These are phyloP conservation scores for Aspergillus tanneri DNA, from an alignment of 2,329 filamentous ascomycete genomes.

Conservation along the genomic window DNA sequence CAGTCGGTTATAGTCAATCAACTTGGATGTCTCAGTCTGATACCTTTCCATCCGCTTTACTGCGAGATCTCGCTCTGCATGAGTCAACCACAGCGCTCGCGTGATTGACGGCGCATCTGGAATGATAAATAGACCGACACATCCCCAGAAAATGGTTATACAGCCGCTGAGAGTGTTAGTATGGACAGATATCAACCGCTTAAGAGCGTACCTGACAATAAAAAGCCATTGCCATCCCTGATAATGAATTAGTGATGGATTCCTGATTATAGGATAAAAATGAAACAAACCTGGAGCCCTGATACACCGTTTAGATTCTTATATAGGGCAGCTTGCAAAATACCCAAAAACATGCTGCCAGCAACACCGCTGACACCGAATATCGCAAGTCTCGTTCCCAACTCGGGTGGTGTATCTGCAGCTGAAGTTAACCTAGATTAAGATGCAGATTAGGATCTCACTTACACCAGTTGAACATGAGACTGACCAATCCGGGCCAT, in stretches of 20 bases:
- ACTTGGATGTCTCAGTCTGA: constrained; percentile 16
- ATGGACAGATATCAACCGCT: neutral
- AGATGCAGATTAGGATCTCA: neutral
- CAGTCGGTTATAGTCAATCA: constrained; percentile 13
- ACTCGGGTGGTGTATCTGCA: constrained; percentile 13
- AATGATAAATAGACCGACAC: constrained; percentile 19
- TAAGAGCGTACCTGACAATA: neutral
- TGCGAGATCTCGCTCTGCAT: constrained; percentile 13
- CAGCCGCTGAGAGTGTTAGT: constrained; percentile 6
- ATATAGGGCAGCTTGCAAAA: constrained; percentile 20
- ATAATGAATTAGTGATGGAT: neutral
- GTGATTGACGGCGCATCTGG: constrained; percentile 20
- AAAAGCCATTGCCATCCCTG: constrained; percentile 10
- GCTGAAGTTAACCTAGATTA: neutral
- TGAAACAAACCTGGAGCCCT: constrained; percentile 2
- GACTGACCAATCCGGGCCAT: constrained; percentile 32
- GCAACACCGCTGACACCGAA: constrained; percentile 18
- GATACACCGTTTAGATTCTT: constrained; percentile 15
- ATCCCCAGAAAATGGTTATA: constrained; percentile 19
- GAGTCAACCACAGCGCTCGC: constrained; percentile 19
- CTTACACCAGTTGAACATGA: constrained; percentile 22
- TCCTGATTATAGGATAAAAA: neutral
- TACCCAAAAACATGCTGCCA: constrained; percentile 19
- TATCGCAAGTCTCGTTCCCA: constrained; percentile 17
- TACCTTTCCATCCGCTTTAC: constrained; percentile 17